Conservation (phyloP, 257 asterid genomes). For the Penstemon davidsonii region DNA sequence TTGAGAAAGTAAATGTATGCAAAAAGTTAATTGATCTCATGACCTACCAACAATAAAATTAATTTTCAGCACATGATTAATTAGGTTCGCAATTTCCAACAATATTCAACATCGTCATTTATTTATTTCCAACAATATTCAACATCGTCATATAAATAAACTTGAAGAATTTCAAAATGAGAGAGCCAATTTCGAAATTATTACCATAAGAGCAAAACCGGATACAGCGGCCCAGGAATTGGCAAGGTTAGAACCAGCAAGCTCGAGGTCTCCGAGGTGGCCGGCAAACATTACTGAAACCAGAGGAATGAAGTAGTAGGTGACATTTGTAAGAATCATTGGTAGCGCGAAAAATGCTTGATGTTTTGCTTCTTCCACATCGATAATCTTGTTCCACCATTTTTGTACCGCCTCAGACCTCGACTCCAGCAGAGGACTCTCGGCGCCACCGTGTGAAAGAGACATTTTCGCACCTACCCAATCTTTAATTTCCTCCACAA, state of each 20-base stretch:
- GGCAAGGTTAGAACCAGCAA: constrained; percentile 73
- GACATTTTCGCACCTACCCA: constrained; percentile 27
- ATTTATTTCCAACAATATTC: no score
- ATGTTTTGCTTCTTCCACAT: constrained; percentile 58
- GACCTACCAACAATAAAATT: no score
- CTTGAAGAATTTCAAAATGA: no score
- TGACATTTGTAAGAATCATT: constrained; percentile 50
- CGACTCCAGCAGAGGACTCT: constrained; percentile 31
- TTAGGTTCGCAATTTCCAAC: no score
- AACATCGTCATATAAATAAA: no score
- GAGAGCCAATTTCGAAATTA: no score
- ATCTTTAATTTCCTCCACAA: no score
- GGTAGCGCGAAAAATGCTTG: constrained; percentile 63
- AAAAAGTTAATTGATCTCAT: no score
- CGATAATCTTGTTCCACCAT: constrained; percentile 46
- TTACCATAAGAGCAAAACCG: constrained; percentile 68
- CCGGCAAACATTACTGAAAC: constrained; percentile 88
- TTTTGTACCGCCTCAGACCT: constrained; percentile 14
- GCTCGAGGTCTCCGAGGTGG: constrained; percentile 70
- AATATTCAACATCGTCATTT: no score
- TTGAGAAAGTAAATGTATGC: no score
- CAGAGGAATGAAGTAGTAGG: constrained; percentile 53
- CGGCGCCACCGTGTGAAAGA: constrained; percentile 18
- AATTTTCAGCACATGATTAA: no score
- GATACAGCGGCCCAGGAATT: constrained; percentile 74